phyloP scores from a whole-genome alignment of 1,139 yeast species.

The Pichia sp. region DNA sequence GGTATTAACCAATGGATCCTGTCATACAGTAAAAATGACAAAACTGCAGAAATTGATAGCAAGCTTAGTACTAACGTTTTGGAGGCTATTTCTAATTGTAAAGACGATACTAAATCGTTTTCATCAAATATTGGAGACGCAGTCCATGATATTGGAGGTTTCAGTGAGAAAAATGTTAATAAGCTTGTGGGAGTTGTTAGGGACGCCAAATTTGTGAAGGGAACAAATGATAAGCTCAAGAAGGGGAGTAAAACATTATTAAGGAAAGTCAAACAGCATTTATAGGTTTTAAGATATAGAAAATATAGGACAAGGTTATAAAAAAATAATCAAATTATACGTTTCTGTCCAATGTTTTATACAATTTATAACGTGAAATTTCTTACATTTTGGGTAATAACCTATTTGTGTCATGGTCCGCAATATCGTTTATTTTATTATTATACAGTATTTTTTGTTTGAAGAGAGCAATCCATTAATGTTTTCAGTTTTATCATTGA shows the following conservation, averaged over 20 bases:
- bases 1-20: neutral
- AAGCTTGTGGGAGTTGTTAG: neutral
- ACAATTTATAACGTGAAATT: no score
- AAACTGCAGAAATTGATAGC: neutral
- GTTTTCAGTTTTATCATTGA: conserved; percentile 8
- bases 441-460: no score
- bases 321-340: no score
- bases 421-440: no score
- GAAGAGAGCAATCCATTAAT: no score
- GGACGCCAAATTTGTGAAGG: neutral
- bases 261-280: neutral
- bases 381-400: no score
- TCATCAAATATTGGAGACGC: neutral
- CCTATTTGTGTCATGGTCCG: no score
- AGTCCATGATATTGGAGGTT: neutral
- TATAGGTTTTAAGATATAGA: no score
- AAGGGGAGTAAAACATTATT: neutral
- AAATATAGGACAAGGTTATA: no score
- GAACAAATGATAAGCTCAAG: neutral
- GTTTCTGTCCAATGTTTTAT: no score
- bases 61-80: neutral
- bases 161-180: neutral
- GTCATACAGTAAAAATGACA: neutral
- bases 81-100: neutral
- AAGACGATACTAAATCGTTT: neutral